Evolutionary conservation across 352 stramenopile genomes (phyloP).

Genomic region (Phytophthora pinifolia): DNA sequence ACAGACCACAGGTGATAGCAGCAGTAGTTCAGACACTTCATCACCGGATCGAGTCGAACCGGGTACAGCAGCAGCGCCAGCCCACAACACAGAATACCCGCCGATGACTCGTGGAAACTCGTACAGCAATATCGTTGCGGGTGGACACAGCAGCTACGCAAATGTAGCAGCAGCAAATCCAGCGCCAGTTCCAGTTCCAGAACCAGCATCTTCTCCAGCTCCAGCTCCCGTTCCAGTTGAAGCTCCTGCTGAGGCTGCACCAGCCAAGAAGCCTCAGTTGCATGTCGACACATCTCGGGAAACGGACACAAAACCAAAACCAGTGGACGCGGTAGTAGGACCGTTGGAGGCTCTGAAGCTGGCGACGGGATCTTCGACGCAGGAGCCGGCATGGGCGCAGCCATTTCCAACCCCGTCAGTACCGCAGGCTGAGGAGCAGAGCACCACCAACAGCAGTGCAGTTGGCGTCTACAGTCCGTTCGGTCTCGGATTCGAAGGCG

Average conservation of each 20-base stretch:
- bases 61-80: conserved; percentile 5
- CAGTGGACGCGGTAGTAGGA: conserved; percentile 41
- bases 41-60: conserved; percentile 18
- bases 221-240: not conserved
- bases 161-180: conserved; percentile 1
- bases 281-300: conserved; percentile 50
- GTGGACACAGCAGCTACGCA: conserved; percentile 23
- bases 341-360: conserved; percentile 75
- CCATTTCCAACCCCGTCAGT: conserved; percentile 60
- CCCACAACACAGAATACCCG: conserved; percentile 23
- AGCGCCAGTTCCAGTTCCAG: not conserved
- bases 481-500: conserved; percentile 68
- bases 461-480: conserved; percentile 69
- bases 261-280: conserved; percentile 39
- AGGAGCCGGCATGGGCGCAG: conserved; percentile 68
- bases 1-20: conserved; percentile 32
- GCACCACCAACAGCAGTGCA: conserved; percentile 8
- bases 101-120: conserved; percentile 31
- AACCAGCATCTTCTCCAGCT: conserved; percentile 1
- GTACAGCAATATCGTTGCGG: conserved; percentile 55
- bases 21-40: conserved; percentile 28
- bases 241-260: conserved; percentile 19
- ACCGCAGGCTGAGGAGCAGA: conserved; percentile 30
- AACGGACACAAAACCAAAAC: conserved; percentile 19
- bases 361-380: conserved; percentile 53